Percentiles rank a stretch among this genome's conserved stretches.
These are phyloP conservation scores for Trichoderma koningiopsis DNA, from an alignment of 2,329 filamentous ascomycete species.

Conservation along the genomic window DNA sequence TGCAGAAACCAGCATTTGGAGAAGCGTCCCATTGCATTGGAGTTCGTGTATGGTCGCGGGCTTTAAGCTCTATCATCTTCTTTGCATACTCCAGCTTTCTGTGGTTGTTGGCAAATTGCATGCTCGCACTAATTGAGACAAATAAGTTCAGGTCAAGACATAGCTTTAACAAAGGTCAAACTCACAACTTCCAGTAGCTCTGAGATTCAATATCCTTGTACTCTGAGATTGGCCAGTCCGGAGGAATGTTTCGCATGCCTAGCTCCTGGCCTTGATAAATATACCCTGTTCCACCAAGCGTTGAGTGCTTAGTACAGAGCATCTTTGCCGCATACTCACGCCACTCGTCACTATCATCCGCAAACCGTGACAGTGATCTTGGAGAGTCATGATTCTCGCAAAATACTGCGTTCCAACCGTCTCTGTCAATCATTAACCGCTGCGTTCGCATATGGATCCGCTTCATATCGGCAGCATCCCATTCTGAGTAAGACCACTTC, in stretches of 20 bases:
- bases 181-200: no score
- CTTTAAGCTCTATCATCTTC: constrained; percentile 33
- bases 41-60: constrained; percentile 64
- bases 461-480: constrained; percentile 52
- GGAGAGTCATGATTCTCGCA: constrained; percentile 67
- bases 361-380: constrained; percentile 58
- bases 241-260: constrained; percentile 60
- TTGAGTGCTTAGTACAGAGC: constrained; percentile 52
- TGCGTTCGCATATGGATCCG: constrained; percentile 39
- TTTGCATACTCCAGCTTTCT: constrained; percentile 53
- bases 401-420: constrained; percentile 47
- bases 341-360: constrained; percentile 41
- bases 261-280: constrained; percentile 64
- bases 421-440: no score
- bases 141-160: no score
- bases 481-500: constrained; percentile 49
- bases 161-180: no score
- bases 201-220: constrained; percentile 54
- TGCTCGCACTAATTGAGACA: no score
- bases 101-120: no score
- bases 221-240: constrained; percentile 53
- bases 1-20: constrained; percentile 63
- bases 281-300: constrained; percentile 57
- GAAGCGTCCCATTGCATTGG: constrained; percentile 67
- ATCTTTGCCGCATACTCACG: constrained; percentile 54